Base-by-base conservation (phyloP, 176 grass and related monocot species). In the Neostapfia colusana region DNA sequence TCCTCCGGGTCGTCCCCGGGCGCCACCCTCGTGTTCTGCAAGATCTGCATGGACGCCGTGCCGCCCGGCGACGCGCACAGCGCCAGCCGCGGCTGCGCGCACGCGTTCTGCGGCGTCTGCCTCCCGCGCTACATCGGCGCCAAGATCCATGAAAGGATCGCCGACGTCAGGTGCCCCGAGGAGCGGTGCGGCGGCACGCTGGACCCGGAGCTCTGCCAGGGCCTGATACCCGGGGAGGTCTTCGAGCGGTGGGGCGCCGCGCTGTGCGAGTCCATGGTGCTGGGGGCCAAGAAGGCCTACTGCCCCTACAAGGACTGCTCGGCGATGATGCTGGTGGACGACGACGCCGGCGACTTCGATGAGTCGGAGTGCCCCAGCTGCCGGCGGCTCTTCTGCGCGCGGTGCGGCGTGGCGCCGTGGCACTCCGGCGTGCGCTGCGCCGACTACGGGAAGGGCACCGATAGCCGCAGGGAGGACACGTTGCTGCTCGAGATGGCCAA, bases 11-110 rank as follows among this genome's bases (percentile, higher is more conserved):
- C 68, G 13, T 26, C 40, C 0, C 38, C 35, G 17, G 3, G 40
- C 70, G 13, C 28, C 70, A 9, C 5, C 27, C 51, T 59, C 20
- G 70, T 78, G 3, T 85, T 89, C 43, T 90, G 88, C 84, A 90
- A 87, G 75, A 90, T 90, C 62, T 87, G 88, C 81, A 87, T 87
- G 84, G 88, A 84, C 20, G 38, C 27, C 16, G 70, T 74, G 36
- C 57, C 70, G 7, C 18, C 48, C 10, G 14, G 58, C 2, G 71
- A 81, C 14, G 26, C 65, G 39, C 79, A 74, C 63, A 24, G 38
- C 31, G 66, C 34, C 4, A 80, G 28, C 44, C 62, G 63, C 49
- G 44, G 18, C 17, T 90, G 88, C 65, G 8, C 70, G 53, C 88
- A 90, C 80, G 70, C 82, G 8, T 90, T 84, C 88, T 90, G 84